A percentile compares a stretch with the other conserved stretches of the same genome.
Evolutionary conservation across 176 grass and related monocot genomes (phyloP).

Genomic region (Triticum monococcum): DNA sequence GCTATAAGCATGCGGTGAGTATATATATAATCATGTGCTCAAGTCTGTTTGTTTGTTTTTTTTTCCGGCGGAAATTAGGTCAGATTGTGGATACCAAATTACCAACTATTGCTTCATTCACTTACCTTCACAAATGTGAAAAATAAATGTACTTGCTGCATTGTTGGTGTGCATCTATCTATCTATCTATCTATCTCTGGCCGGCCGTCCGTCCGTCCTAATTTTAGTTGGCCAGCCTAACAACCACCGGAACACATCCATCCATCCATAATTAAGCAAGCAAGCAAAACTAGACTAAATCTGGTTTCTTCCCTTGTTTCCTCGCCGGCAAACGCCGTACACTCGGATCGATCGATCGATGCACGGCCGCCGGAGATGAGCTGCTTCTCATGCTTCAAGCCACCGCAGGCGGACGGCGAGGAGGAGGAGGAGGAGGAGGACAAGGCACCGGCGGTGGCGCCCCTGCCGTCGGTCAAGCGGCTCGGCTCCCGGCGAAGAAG

Average conservation of each 20-base stretch:
- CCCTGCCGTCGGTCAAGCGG: neutral
- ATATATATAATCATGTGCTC: too few species aligned
- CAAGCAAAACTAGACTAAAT: neutral
- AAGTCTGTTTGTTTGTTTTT: too few species aligned
- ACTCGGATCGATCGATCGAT: neutral
- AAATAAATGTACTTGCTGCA: neutral
- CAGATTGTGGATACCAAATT: too few species aligned
- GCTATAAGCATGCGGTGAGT: too few species aligned
- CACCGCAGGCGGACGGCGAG: neutral
- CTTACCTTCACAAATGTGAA: neutral
- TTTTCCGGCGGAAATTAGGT: too few species aligned
- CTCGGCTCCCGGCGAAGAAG: neutral
- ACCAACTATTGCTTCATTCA: too few species aligned
- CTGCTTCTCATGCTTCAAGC: conserved; percentile 48
- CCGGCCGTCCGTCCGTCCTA: neutral
- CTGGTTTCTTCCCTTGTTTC: neutral
- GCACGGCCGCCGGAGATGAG: conserved; percentile 9
- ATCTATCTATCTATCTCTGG: too few species aligned
- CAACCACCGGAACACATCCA: neutral
- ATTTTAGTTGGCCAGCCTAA: neutral
- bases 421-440: neutral
- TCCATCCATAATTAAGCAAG: neutral
- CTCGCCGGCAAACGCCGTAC: too few species aligned
- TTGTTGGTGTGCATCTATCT: neutral
- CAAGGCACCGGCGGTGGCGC: too few species aligned